Base-by-base conservation (phyloP, 176 grass and related monocot species). In the Aegilops bicornis region DNA sequence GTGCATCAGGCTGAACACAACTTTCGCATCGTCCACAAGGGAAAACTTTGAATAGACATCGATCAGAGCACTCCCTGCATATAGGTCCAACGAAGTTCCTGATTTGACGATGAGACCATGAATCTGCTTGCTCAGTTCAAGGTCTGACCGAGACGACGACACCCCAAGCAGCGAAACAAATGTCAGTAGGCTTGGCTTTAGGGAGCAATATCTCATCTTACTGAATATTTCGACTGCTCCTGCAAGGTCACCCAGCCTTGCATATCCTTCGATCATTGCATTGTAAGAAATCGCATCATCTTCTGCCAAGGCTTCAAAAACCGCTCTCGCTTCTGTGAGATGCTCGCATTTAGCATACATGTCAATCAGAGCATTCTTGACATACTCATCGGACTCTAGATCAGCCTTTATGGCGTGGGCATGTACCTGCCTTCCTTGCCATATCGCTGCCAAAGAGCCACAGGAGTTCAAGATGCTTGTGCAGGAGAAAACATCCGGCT, bases 211-310 rank as follows among this genome's bases (percentile, higher is more conserved):
- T 84, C 86, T 92, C 95, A 97, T 97, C 78, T 75, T 87, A 76
- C 65, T 48, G 67, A 94, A 97, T 64, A 94, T 42, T 79, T 33
- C 22, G 19, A 94, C 14, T n/a, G 87, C 90, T 76, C 86, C 86
- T 63, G 73, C 76, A 76, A 94, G 82, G n/a, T 91, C 54, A 54
- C 89, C 88, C n/a, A 89, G 84, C 15, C 70, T 92, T 36, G 88
- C 82, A 30, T 94, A 94, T 74, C 95, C 92, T 92, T 97, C 95
- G 56, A 97, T 89, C 95, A 97, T 94, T 2, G 90, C 75, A 80
- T 97, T 97, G 70, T 91, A 92, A 84, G 95, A 92, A 63, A 94
- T 80, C 7, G 76, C 72, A 86, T 89, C 82, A 75, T 88, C 78
- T 81, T 88, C 85, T 27, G 52, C 75, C 59, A 91, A 87, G 65